Base-by-base conservation (phyloP, 2,329 filamentous ascomycete genomes). In the Periglandula ipomoeae region DNA sequence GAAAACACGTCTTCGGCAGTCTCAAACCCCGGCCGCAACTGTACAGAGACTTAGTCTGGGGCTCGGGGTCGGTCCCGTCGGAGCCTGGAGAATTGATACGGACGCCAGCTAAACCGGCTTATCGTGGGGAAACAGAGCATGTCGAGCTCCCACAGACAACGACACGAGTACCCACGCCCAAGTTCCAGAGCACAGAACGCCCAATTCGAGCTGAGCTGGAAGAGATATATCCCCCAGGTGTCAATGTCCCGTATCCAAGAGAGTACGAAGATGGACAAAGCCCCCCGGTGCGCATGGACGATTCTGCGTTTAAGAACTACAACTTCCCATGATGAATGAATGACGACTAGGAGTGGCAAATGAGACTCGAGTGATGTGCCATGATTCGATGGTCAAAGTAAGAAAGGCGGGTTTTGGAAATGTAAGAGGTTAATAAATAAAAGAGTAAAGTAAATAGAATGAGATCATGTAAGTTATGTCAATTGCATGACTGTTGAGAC, bases 21-120 rank as follows among this genome's bases (percentile, higher is more conserved):
- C 34, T 49, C 3, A 46, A 51, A 19, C 20, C 51, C 8, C 55
- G 59, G 38, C 65, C 65, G 3, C 59, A 62, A 48, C 53, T 68
- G 2, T 68, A 68, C 44, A 56, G 56, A 5, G 62, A 67, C 35
- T 39, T 61, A 45, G 61, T 64, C 3, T 67, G 62, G 64, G 60
- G 59, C 3, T 40, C 45, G 15, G 30, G 11, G 15, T n/a, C n/a
- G 6, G 30, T 27, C 4, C 39, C 44, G 6, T 34, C 26, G 20
- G 50, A 49, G 11, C 27, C 38, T 9, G 44, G 23, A 46, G 46
- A 49, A 13, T 41, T 51, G 43, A 45, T 11, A 32, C 32, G 34
- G 27, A 47, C 19, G n/a, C 23, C 15, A 7, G 15, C 9, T 15
- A 42, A 37, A 20, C 23, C 26, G 15, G 19, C 13, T 10, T 4